These are phyloP conservation scores for Plasmodium gaboni DNA, from an alignment of 169 alveolate species.

Conservation along the genomic window DNA sequence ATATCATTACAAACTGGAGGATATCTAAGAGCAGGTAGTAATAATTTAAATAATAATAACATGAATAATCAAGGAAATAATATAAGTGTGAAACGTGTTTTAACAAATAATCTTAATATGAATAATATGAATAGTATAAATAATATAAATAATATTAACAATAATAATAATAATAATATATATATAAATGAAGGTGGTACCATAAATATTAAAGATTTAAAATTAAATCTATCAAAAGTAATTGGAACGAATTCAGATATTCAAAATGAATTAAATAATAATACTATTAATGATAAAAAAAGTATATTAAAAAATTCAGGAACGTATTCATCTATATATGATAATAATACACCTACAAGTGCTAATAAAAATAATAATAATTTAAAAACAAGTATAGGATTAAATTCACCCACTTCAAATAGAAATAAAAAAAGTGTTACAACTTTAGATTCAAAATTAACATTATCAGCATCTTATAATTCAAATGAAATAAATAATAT, in stretches of 20 bases:
- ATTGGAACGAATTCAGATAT: background rate
- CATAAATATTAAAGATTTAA: background rate
- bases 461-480: background rate
- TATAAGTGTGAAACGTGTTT: background rate
- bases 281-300: background rate
- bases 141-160: background rate
- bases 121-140: background rate
- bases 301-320: background rate
- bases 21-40: background rate
- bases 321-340: background rate
- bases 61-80: background rate
- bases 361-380: background rate
- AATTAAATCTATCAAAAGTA: background rate
- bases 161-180: background rate
- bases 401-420: background rate
- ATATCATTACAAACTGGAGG: background rate
- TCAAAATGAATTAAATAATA: conserved; percentile 2
- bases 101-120: conserved; percentile 1
- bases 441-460: background rate
- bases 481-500: background rate
- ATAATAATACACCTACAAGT: background rate
- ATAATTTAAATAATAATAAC: background rate
- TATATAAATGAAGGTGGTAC: background rate
- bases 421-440: conserved; percentile 6
- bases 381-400: background rate